These are phyloP conservation scores for Myriosclerotinia duriaeana DNA, from an alignment of 2,329 filamentous ascomycete genomes.

Conservation along the genomic window DNA sequence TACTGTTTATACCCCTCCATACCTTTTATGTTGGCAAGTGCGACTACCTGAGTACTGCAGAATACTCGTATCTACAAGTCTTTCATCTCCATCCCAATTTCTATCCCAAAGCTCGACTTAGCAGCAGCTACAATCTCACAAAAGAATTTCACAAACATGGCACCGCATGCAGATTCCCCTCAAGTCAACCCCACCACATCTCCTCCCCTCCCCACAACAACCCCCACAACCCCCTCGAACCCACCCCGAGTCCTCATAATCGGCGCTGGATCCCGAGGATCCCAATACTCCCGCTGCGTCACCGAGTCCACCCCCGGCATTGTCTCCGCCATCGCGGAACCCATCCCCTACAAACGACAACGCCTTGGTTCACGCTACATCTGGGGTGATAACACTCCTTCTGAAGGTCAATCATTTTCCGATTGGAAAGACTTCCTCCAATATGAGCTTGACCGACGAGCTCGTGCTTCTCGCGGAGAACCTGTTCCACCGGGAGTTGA, in stretches of 20 bases:
- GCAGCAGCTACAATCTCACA: not conserved
- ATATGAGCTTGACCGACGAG: slow-evolving; percentile 66
- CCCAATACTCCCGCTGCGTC: slow-evolving; percentile 70
- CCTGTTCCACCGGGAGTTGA: slow-evolving; percentile 47
- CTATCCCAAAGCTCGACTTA: not conserved
- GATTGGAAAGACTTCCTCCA: slow-evolving; percentile 74
- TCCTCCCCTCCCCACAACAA: slow-evolving; percentile 36
- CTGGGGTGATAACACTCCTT: slow-evolving; percentile 56
- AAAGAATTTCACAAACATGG: slow-evolving; percentile 29
- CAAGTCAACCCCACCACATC: slow-evolving; percentile 25
- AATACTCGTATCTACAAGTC: not conserved
- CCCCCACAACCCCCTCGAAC: slow-evolving; percentile 38
- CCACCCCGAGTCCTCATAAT: slow-evolving; percentile 73
- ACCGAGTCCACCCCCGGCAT: slow-evolving; percentile 62
- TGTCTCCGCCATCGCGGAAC: slow-evolving; percentile 79
- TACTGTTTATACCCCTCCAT: not conserved
- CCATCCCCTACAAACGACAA: slow-evolving; percentile 71
- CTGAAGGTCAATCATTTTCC: slow-evolving; percentile 66
- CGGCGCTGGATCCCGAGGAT: slow-evolving; percentile 78
- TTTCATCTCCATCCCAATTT: not conserved
- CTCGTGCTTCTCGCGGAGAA: slow-evolving; percentile 51
- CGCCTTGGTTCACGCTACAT: slow-evolving; percentile 71
- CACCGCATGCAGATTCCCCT: slow-evolving; percentile 35
- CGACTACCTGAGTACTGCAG: not conserved
- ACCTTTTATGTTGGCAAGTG: slow-evolving; percentile 3